Evolutionary conservation across 306 rosid species (phyloP), one percentile per base, ranked within the genome.

Genomic region (Hippophae tibetana): DNA sequence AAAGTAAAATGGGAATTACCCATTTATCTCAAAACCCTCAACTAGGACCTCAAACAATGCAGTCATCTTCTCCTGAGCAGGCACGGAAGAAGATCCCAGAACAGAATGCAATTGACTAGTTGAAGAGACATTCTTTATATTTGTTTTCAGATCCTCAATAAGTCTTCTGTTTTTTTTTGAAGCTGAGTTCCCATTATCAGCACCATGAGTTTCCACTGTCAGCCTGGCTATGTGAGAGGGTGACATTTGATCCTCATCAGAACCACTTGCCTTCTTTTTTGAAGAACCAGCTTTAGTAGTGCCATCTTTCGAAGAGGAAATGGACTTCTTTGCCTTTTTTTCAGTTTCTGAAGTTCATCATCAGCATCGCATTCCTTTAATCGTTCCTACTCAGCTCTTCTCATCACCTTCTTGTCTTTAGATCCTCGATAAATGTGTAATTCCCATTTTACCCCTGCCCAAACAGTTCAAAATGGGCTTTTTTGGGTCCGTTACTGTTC

Each of bases 381-480:
- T 13, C 89, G 73, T 65, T 83, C 89, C 60, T 77, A 80, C 74
- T 83, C 89, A 69, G 86, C 89, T 57, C 82, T 83, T 68, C 89
- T 69, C 89, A 83, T 67, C 23, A 79, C 86, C 64, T 83, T 83
- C 77, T 83, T 83, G 58, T 83, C 85, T 47, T 83, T 83, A 13
- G 84, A 67, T 49, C 82, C 86, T 18, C 1, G 23, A 18, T 18
- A 18, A 18, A 18, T 18, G 23, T 18, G 23, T 18, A 18, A 18
- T 18, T 18, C 1, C 1, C 23, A 18, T 18, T 18, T 18, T 18
- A 18, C 1, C 23, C 23, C 23, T 18, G 23, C 23, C 23, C 23
- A 18, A 18, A 18, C 23, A 18, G 23, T 18, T 18, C 23, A 18
- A 18, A 18, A 18, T 18, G 23, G 18, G 18, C 1, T 18, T 18